Conservation (phyloP, 1,284 basidiomycete genomes). For the Heliocybe sulcata region DNA sequence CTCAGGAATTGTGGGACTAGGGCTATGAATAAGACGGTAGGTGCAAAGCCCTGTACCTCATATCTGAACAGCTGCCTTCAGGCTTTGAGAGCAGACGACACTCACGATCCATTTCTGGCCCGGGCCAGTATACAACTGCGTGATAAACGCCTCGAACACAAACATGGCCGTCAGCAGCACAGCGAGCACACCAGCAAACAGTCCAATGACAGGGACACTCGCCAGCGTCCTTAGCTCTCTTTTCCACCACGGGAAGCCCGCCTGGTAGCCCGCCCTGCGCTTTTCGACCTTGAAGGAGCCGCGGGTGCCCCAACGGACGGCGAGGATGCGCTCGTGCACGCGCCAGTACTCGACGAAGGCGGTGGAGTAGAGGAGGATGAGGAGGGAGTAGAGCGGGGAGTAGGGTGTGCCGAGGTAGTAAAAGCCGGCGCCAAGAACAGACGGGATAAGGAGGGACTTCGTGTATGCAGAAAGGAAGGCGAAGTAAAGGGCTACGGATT, state of each 20-base stretch:
- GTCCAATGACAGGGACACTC: conserved; percentile 72
- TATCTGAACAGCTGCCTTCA: conserved; percentile 3
- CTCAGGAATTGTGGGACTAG: conserved; percentile 83
- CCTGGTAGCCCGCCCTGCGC: conserved; percentile 59
- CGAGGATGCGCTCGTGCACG: conserved; percentile 72
- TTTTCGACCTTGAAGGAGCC: conserved; percentile 76
- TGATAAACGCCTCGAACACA: conserved; percentile 83
- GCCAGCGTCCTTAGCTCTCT: conserved; percentile 71
- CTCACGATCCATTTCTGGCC: conserved; percentile 73
- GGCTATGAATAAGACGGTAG: conserved; percentile 79
- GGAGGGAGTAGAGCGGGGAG: conserved; percentile 70
- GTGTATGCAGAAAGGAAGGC: conserved; percentile 84
- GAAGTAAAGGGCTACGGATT: conserved; percentile 87
- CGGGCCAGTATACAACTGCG: conserved; percentile 81
- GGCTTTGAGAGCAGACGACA: conserved; percentile 9
- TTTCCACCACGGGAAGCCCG: conserved; percentile 63
- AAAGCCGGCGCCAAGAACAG: conserved; percentile 50
- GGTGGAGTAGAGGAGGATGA: conserved; percentile 76
- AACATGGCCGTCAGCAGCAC: conserved; percentile 75
- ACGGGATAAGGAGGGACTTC: conserved; percentile 64
- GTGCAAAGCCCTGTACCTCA: conserved; percentile 56
- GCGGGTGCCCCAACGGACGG: conserved; percentile 74
- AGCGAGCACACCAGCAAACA: conserved; percentile 70
- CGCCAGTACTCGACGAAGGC: conserved; percentile 89
- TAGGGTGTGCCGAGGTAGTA: conserved; percentile 67